Base-by-base conservation (phyloP, 805 yeast species). In the Lipomyces chichibuensis region DNA sequence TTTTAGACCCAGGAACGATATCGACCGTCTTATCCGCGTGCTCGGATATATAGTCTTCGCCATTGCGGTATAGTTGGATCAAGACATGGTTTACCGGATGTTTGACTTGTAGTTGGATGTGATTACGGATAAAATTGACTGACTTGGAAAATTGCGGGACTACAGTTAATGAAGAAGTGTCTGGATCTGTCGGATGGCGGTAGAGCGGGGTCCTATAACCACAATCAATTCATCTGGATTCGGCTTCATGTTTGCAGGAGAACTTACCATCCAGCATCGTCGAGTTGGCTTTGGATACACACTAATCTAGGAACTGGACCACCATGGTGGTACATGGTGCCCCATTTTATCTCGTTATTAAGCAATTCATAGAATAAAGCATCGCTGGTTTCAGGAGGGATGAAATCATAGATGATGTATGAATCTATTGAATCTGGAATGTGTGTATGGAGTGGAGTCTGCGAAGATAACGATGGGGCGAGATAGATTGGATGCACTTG, bases 11-110 rank as follows among this genome's bases (percentile, higher is more conserved):
- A 2, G 68, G 71, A n/a, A 59, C 69, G 20, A 71, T 59, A 57
- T 71, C 73, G 27, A 71, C 56, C 20, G 73, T 66, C 57, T 71
- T 71, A 57, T 71, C 73, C 9, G 72, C 57, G 52, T 71, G 73
- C 58, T 71, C 72, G 11, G 72, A 69, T 37, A 71, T 71, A 35
- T 54, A 61, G 29, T 71, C 73, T 13, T 58, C 54, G 49, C 69
- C 67, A 27, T 54, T 29, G 8, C 73, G 66, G 58, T 71, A 71
- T 20, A 61, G 65, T 39, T 71, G 73, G 46, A 71, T 63, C 43
- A 71, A 56, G 20, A 65, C 71, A 35, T 71, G 73, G 49, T 71
- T 71, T 29, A 71, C 51, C 17, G 35, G 13, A 25, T 64, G 65
- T 20, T 59, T 57, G 23, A 60, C 35, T 20, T 60, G 59, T 17